phyloP scores from a whole-genome alignment of 441 rosid species.

The Mallotus repandus region DNA sequence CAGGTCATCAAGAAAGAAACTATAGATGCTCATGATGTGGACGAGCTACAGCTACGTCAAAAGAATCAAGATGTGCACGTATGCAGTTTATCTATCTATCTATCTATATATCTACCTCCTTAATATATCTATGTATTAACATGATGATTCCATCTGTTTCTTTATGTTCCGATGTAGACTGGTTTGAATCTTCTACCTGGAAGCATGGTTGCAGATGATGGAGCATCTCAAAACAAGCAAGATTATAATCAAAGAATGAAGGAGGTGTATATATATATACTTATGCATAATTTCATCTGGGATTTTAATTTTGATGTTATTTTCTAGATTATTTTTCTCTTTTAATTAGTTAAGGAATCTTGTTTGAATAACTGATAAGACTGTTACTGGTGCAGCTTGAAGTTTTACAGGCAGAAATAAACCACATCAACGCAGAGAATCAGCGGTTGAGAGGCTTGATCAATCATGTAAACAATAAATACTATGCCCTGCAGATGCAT shows the following conservation, averaged over 20 bases:
- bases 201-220: constrained; percentile 48
- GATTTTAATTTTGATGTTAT: background rate
- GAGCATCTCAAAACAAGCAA: constrained; percentile 45
- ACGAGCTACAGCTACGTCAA: background rate
- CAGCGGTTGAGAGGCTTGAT: constrained; percentile 57
- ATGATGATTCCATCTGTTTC: no score
- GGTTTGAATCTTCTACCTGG: constrained; percentile 63
- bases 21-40: background rate
- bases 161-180: constrained; percentile 37
- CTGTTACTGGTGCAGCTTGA: constrained; percentile 36
- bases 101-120: background rate
- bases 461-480: constrained; percentile 48
- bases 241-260: constrained; percentile 36
- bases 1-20: constrained; percentile 8
- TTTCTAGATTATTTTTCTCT: background rate
- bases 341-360: background rate
- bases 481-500: constrained; percentile 54
- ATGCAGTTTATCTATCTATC: background rate
- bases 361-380: background rate
- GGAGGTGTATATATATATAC: constrained; percentile 38
- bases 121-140: no score
- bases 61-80: constrained; percentile 9
- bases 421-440: constrained; percentile 55
- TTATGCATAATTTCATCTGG: background rate
- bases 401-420: constrained; percentile 53